Evolutionary conservation across 176 grass and related monocot genomes (phyloP), one percentile per base, ranked within the genome.

Genomic region (Aegilops umbellulata): DNA sequence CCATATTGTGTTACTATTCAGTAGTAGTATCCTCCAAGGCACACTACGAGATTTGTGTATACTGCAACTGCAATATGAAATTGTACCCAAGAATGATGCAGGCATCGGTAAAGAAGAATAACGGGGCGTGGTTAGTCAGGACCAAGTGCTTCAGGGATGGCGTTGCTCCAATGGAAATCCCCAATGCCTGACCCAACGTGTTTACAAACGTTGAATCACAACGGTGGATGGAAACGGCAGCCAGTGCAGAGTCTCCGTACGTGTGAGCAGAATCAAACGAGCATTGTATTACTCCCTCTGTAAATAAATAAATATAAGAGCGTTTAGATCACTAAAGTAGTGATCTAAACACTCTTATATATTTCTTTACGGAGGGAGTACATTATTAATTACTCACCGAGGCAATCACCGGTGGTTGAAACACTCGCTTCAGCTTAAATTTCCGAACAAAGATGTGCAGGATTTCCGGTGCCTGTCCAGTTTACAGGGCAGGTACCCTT

Each of bases 391-490:
- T 38, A 78, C 81, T 88, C 88, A 91, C 90, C 53, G 90, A 88
- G 23, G 90, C 90, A 81, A 78, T 79, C 58, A 91, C 81, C 38
- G 90, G 90, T 3, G 90, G 90, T 70, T 88, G 78, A 39, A 88
- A 62, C 68, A 91, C 76, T 86, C 82, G 90, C 44, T 91, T 88
- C 46, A 88, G 58, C 65, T 88, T 91, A 32, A 91, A 88, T 38
- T 85, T 65, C 79, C 31, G 15, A 55, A 91, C 26, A 82, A 53
- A 25, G 61, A 38, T 60, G 5, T 60, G 51, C 53, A 78, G 76
- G 24, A 60, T 16, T 60, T 57, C 23, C 42, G 88, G 85, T 76
- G 88, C 84, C 90, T 91, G 90, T 47, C 60, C 76, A 7, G 32
- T 30, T 58, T 35, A 22, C 19, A 78, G 5, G 17, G 17, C 10